Conservation (phyloP, 139 green algal genomes). For the Tetradesmus lagerheimii region DNA sequence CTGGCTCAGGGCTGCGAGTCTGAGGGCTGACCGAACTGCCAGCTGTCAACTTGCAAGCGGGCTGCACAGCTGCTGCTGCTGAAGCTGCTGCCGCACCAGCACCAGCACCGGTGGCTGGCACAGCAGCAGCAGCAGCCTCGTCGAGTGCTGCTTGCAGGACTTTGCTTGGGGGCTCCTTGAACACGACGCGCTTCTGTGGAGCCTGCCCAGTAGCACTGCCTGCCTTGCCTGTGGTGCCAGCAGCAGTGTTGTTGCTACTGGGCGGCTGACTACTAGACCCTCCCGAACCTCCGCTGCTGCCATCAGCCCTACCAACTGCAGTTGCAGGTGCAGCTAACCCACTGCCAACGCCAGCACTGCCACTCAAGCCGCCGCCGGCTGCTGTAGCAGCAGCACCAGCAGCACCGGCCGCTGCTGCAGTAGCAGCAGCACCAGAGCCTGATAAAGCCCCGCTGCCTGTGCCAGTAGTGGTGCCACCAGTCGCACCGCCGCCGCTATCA, state of each 20-base stretch:
- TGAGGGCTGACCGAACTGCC: neutral
- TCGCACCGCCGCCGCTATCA: neutral
- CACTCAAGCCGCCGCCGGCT: neutral
- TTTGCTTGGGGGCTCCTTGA: conserved; percentile 28
- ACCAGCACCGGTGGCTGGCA: neutral
- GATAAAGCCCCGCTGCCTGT: neutral
- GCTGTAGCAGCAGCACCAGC: too few species aligned
- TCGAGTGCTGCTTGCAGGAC: neutral
- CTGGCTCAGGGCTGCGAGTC: neutral
- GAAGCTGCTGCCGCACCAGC: neutral
- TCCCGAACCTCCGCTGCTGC: neutral
- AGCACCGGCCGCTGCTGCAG: too few species aligned
- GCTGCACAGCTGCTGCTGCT: neutral
- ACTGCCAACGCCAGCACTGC: neutral
- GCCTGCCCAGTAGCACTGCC: neutral
- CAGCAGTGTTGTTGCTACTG: neutral
- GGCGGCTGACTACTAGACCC: neutral
- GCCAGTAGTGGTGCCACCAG: neutral
- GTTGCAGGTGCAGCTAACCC: neutral
- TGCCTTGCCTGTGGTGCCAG: conserved; percentile 4
- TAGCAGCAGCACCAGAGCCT: neutral
- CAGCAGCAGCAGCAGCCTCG: neutral
- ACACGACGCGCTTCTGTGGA: neutral
- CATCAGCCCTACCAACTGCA: neutral
- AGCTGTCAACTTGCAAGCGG: too few species aligned